Conservation (phyloP, 495 filamentous ascomycete species). For the Trichoderma parareesei region DNA sequence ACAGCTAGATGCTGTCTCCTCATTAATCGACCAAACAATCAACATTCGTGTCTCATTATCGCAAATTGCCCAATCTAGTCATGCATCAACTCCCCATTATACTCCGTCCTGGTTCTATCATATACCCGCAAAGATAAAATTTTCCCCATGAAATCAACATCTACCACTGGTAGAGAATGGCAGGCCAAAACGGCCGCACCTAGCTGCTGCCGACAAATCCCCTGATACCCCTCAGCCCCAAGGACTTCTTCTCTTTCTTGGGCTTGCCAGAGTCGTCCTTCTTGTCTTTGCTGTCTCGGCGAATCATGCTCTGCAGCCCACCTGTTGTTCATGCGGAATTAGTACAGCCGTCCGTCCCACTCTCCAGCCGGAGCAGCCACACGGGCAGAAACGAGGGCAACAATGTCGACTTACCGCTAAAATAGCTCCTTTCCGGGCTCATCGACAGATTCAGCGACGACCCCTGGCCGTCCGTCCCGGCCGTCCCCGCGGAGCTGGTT, state of each 20-base stretch:
- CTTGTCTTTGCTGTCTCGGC: slow-evolving; percentile 43
- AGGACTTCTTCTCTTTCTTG: slow-evolving; percentile 45
- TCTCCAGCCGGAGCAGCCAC: too few relatives aligned
- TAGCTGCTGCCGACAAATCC: slow-evolving; percentile 31
- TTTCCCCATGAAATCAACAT: too few relatives aligned
- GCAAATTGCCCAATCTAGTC: background rate
- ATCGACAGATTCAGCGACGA: background rate
- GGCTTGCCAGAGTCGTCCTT: slow-evolving; percentile 18
- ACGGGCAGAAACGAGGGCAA: background rate
- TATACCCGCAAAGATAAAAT: background rate
- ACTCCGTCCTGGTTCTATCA: background rate
- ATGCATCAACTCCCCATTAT: slow-evolving; percentile 3
- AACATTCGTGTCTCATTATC: too few relatives aligned
- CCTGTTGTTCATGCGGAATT: slow-evolving; percentile 30
- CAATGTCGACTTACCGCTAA: slow-evolving; percentile 22
- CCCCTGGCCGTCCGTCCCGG: background rate
- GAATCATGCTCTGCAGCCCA: slow-evolving; percentile 47
- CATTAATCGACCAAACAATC: too few relatives aligned
- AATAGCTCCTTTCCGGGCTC: slow-evolving; percentile 40
- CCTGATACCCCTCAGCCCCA: slow-evolving; percentile 43
- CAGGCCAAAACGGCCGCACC: background rate
- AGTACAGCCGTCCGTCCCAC: slow-evolving; percentile 18
- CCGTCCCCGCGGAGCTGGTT: slow-evolving; percentile 4
- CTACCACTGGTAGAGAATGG: too few relatives aligned
- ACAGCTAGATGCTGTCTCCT: too few relatives aligned